Base-by-base conservation (phyloP, 2,329 filamentous ascomycete species). In the Pyricularia grisea region DNA sequence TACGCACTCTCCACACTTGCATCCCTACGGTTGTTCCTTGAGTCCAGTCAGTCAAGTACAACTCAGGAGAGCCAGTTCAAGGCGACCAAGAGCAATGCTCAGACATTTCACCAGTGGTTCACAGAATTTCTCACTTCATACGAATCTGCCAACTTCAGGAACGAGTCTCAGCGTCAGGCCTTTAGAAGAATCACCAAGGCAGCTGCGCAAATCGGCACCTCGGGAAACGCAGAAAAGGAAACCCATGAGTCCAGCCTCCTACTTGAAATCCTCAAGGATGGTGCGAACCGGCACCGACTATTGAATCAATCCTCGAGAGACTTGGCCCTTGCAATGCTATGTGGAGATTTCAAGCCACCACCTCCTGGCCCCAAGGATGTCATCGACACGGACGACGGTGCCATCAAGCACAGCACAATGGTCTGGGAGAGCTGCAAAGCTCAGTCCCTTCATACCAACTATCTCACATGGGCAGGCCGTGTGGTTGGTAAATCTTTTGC, bases 401-500 rank as follows among this genome's bases (percentile, higher is more conserved):
- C 92, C 12, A 77, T 87, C 14, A 77, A 80, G 1, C 87, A 90
- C 74, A 87, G 88, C 2, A 81, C 88, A 14, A 86, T 88, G 23
- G 84, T 97, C 0, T 95, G 91, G 89, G 89, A 90, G 75, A 93
- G 91, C 61, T 91, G 93, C 73, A 84, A 86, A 70, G 83, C 86
- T n/a, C 81, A 85, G 55, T 80, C 85, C 1, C 82, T 90, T 20
- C 91, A 88, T 69, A 81, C 86, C 30, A 85, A 88, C 20, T 97
- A 95, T 76, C 81, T 93, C 0, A 81, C 92, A 0, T 99, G 96
- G 96, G 91, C 92, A 64, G 94, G 92, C 3, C 87, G 90, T 71
- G 90, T 94, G 2, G 83, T 98, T 64, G 95, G 96, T 9, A 87
- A 93, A 75, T 90, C 92, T 0, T 98, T 94, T 78, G 89, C 90